These are phyloP conservation scores for Narthecium ossifragum DNA, from an alignment of 106 monocot species.

Conservation along the genomic window DNA sequence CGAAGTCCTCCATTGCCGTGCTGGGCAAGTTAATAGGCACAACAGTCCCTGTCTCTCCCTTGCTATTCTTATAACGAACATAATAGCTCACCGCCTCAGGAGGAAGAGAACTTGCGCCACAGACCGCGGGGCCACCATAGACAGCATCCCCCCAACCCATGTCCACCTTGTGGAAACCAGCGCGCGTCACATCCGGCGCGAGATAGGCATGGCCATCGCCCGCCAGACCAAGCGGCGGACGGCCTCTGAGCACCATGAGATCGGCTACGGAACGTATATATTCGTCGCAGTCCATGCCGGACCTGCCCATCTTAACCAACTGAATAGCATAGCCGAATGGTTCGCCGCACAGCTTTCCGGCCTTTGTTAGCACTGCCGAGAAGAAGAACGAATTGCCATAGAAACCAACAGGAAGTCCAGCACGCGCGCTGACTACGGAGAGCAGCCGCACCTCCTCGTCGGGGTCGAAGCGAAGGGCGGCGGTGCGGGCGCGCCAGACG, in stretches of 20 bases:
- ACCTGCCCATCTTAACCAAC: constrained; percentile 34
- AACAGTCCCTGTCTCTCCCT: constrained; percentile 44
- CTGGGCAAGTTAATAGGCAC: constrained; percentile 45
- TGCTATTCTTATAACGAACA: constrained; percentile 17
- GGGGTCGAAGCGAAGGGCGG: constrained; percentile 21
- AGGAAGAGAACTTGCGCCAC: constrained; percentile 18
- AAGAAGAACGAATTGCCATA: constrained; percentile 51
- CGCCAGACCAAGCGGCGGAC: constrained; percentile 28
- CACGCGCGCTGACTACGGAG: constrained; percentile 35
- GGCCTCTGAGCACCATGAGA: constrained; percentile 33
- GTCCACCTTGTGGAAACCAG: constrained; percentile 34
- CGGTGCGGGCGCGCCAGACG: constrained; percentile 41
- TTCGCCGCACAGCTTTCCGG: constrained; percentile 20
- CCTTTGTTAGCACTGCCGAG: constrained; percentile 28
- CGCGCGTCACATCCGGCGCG: constrained; percentile 37
- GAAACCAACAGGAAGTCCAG: constrained; percentile 32
- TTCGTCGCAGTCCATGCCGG: constrained; percentile 22
- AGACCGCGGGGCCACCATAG: constrained; percentile 47
- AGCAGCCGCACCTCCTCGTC: constrained; percentile 38
- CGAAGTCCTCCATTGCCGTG: constrained; percentile 39
- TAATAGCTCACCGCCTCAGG: constrained; percentile 23
- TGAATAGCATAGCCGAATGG: constrained; percentile 37
- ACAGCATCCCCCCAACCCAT: constrained; percentile 47
- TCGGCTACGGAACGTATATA: constrained; percentile 48
- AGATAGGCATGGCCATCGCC: constrained; percentile 20